Conservation (phyloP, 2,329 filamentous ascomycete genomes). For the Neofusicoccum kwambonambiense region DNA sequence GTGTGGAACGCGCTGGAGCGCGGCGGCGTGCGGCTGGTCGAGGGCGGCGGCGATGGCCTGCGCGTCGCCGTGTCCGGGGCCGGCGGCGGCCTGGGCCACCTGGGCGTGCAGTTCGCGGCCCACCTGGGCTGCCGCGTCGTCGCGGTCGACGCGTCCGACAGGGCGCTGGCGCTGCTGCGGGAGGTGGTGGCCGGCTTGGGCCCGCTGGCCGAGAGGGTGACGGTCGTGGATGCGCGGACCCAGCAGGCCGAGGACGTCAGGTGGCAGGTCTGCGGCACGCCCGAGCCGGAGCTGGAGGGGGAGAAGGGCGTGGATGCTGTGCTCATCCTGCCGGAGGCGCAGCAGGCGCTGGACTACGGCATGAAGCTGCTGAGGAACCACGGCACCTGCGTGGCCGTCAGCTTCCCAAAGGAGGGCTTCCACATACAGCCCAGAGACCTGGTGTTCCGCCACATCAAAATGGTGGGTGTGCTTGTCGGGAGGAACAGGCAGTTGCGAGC, state of each 20-base stretch:
- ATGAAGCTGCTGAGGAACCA: background rate
- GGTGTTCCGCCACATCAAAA: slow-evolving; percentile 19
- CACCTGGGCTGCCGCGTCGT: background rate
- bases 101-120: background rate
- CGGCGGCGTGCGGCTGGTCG: slow-evolving; percentile 36
- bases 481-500: background rate
- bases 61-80: background rate
- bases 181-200: background rate
- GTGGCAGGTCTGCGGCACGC: background rate
- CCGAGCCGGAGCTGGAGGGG: background rate
- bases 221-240: background rate
- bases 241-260: background rate
- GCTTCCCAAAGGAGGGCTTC: background rate
- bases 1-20: slow-evolving; percentile 43
- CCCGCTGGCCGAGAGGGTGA: background rate
- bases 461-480: slow-evolving; percentile 15
- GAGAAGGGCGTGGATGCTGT: background rate
- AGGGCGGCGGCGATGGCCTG: slow-evolving; percentile 50
- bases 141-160: background rate
- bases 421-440: slow-evolving; percentile 1
- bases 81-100: background rate
- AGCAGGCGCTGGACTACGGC: background rate
- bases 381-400: background rate
- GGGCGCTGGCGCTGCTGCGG: background rate
- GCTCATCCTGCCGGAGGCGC: background rate